Evolutionary conservation across 345 rosid genomes (phyloP).

Genomic region (Lumnitzera littorea): DNA sequence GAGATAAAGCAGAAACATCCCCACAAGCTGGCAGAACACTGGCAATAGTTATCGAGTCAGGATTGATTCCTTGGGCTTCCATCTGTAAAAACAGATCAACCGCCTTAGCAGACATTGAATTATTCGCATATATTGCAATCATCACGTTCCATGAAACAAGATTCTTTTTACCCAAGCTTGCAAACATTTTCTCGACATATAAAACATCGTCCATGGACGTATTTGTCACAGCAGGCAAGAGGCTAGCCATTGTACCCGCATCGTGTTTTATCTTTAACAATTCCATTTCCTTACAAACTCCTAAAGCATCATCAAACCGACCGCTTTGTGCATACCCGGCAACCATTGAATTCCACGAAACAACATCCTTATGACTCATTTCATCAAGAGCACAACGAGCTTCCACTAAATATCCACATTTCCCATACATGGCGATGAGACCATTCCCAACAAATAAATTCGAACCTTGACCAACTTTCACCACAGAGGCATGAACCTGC

Average conservation of each 20-base stretch:
- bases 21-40: conserved; percentile 34
- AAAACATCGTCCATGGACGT: conserved; percentile 4
- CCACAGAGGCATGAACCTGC: conserved; percentile 8
- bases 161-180: conserved; percentile 1
- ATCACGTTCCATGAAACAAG: conserved; percentile 18
- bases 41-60: conserved; percentile 9
- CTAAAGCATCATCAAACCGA: conserved; percentile 40
- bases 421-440: conserved; percentile 38
- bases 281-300: conserved; percentile 39
- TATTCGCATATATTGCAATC: conserved; percentile 8
- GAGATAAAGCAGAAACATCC: conserved; percentile 32
- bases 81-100: conserved; percentile 16
- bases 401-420: conserved; percentile 29
- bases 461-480: conserved; percentile 17
- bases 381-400: conserved; percentile 39
- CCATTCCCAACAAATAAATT: conserved; percentile 37
- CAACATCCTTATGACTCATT: conserved; percentile 33
- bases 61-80: conserved; percentile 11
- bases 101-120: conserved; percentile 6
- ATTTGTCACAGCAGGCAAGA: conserved; percentile 24
- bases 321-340: conserved; percentile 48
- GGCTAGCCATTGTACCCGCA: conserved; percentile 42
- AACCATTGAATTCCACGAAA: conserved; percentile 58
- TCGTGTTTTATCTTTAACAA: conserved; percentile 21
- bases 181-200: conserved; percentile 14